A percentile compares a stretch with the other conserved stretches of the same genome.
Evolutionary conservation across 139 green algal genomes (phyloP).

Genomic region (Micractinium conductrix): DNA sequence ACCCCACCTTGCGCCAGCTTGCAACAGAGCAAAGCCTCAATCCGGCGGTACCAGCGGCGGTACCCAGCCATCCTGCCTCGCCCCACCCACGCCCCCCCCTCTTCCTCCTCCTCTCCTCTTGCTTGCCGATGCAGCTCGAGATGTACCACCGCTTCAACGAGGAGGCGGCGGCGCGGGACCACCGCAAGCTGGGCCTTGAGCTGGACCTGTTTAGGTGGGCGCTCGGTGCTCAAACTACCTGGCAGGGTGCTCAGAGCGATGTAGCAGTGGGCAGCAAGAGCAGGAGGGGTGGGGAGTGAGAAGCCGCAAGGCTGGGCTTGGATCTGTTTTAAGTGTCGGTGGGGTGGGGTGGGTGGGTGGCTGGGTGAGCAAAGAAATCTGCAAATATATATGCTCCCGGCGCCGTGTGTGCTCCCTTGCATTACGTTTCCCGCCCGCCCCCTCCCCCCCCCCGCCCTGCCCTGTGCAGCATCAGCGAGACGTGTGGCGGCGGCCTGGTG

Average conservation of each 20-base stretch:
- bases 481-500: conserved; percentile 86
- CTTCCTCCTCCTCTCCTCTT: no score
- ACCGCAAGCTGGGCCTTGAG: conserved; percentile 92
- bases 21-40: no score
- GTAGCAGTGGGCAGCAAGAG: background rate
- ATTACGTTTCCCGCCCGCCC: background rate
- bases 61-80: no score
- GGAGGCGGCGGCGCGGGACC: conserved; percentile 84
- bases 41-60: no score
- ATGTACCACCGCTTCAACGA: conserved; percentile 41
- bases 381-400: background rate
- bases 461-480: conserved; percentile 69
- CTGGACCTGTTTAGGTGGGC: conserved; percentile 89
- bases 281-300: no score
- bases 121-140: conserved; percentile 24
- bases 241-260: no score
- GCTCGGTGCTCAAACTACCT: background rate
- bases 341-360: no score
- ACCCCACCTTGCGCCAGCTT: no score
- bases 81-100: no score
- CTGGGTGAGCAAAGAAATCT: no score
- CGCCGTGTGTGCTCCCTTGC: background rate
- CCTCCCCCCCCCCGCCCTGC: background rate
- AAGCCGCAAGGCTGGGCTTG: no score
- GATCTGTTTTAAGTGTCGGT: no score